Evolutionary conservation across 2,329 filamentous ascomycete genomes (phyloP).

Genomic region (Phaeosphaeria sp.): DNA sequence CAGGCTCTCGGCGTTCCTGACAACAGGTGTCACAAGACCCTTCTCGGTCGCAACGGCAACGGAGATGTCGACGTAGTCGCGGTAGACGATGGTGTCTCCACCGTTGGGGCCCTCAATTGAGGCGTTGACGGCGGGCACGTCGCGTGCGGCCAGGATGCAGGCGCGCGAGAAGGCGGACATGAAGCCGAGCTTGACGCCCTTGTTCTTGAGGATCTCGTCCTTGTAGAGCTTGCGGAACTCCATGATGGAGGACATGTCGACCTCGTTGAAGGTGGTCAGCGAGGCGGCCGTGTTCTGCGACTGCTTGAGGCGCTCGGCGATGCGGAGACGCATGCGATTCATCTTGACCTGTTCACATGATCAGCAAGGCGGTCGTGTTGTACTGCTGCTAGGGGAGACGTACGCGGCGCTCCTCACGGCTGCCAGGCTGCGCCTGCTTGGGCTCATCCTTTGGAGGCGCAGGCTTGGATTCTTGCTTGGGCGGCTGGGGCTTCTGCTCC

Average conservation of each 20-base stretch:
- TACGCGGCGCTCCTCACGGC: constrained; percentile 87
- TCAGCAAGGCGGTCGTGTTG: constrained; percentile 12
- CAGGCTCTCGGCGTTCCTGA: constrained; percentile 89
- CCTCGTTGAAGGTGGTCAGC: constrained; percentile 97
- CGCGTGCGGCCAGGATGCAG: constrained; percentile 88
- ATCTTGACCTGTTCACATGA: constrained; percentile 82
- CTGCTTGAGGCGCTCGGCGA: constrained; percentile 97
- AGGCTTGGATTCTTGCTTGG: constrained; percentile 37
- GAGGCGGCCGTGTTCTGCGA: constrained; percentile 98
- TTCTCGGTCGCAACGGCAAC: constrained; percentile 98
- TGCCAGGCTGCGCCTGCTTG: constrained; percentile 63
- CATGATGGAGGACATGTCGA: constrained; percentile 98
- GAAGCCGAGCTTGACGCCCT: constrained; percentile 97
- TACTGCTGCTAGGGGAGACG: constrained; percentile 47
- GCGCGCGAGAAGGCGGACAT: constrained; percentile 98
- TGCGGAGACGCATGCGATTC: constrained; percentile 98
- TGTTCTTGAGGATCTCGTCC: constrained; percentile 94
- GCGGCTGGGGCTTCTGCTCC: constrained; percentile 46
- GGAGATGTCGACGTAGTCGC: constrained; percentile 97
- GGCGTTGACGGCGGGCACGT: constrained; percentile 93
- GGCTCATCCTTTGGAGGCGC: constrained; percentile 27
- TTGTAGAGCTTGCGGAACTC: constrained; percentile 98
- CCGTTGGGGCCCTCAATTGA: constrained; percentile 95
- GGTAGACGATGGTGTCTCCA: constrained; percentile 97
- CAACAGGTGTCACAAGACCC: constrained; percentile 94